These are phyloP conservation scores for Alectoria sarmentosa DNA, from an alignment of 495 filamentous ascomycete species.

Conservation along the genomic window DNA sequence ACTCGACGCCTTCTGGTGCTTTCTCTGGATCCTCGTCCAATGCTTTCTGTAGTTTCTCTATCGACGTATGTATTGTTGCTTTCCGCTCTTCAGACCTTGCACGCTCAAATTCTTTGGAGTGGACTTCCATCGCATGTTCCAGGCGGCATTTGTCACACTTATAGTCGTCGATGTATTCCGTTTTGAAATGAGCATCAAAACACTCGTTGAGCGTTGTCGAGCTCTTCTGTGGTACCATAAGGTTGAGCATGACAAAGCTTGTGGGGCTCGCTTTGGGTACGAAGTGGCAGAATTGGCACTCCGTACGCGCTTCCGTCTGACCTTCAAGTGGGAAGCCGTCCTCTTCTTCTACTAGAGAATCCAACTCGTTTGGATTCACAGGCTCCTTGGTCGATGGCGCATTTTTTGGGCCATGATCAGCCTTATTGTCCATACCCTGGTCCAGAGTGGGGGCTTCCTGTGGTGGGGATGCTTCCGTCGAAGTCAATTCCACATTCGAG, in stretches of 20 bases:
- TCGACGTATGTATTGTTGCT: constrained; percentile 47
- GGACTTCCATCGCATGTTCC: constrained; percentile 58
- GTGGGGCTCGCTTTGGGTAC: constrained; percentile 75
- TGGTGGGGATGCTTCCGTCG: constrained; percentile 12
- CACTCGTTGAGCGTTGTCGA: constrained; percentile 63
- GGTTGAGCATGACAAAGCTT: constrained; percentile 83
- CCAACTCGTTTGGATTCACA: constrained; percentile 28
- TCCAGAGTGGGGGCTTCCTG: constrained; percentile 25
- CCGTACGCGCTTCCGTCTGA: constrained; percentile 80
- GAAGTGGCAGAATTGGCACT: constrained; percentile 84
- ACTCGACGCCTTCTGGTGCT: constrained; percentile 57
- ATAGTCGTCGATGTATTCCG: constrained; percentile 94
- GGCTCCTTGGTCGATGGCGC: constrained; percentile 1
- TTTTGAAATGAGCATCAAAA: constrained; percentile 90
- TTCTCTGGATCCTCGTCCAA: constrained; percentile 73
- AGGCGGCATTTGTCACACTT: constrained; percentile 88
- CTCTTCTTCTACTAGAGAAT: constrained; percentile 39
- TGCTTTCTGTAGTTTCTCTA: constrained; percentile 50
- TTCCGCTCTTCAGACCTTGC: constrained; percentile 41
- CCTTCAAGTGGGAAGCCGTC: constrained; percentile 84
- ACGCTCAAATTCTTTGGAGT: constrained; percentile 40
- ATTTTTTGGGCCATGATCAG: constrained; percentile 17
- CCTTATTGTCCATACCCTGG: background rate
- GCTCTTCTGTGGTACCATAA: constrained; percentile 79
- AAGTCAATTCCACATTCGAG: constrained; percentile 15